Conservation (phyloP, 441 rosid genomes). For the Erysimum pusillum region DNA sequence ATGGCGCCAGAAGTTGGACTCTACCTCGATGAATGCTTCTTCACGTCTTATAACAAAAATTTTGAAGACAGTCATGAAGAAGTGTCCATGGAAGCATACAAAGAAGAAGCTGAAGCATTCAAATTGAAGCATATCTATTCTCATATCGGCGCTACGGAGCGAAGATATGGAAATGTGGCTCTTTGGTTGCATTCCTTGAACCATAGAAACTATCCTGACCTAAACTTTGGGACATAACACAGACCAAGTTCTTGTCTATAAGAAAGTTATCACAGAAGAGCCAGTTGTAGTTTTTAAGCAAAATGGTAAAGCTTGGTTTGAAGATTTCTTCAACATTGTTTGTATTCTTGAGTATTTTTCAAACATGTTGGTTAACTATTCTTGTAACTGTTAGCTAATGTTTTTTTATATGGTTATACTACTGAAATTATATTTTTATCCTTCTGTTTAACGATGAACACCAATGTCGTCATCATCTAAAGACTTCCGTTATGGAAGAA, state of each 20-base stretch:
- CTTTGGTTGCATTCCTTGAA: conserved; percentile 96
- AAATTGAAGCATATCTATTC: conserved; percentile 80
- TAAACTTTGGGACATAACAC: conserved; percentile 40
- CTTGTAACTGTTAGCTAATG: neutral
- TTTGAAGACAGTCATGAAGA: conserved; percentile 80
- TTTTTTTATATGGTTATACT: neutral
- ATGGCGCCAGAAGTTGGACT: conserved; percentile 95
- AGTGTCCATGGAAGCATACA: conserved; percentile 75
- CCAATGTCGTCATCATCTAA: conserved; percentile 1
- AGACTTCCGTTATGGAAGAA: conserved; percentile 1
- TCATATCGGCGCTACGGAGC: conserved; percentile 77
- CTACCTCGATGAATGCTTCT: conserved; percentile 88
- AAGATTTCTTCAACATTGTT: conserved; percentile 12
- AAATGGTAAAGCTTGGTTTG: conserved; percentile 22
- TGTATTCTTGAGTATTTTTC: conserved; percentile 3
- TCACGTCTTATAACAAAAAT: conserved; percentile 75
- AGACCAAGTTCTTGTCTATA: conserved; percentile 3
- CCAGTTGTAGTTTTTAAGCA: conserved; percentile 1
- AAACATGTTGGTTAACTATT: conserved; percentile 5
- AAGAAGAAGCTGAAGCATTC: conserved; percentile 76
- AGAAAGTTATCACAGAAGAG: neutral
- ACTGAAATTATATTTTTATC: neutral
- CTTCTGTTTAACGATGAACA: neutral
- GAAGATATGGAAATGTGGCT: conserved; percentile 78
- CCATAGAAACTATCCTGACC: conserved; percentile 84